Evolutionary conservation across 176 grass and related monocot species (phyloP).

Genomic region (Dactylis glomerata): DNA sequence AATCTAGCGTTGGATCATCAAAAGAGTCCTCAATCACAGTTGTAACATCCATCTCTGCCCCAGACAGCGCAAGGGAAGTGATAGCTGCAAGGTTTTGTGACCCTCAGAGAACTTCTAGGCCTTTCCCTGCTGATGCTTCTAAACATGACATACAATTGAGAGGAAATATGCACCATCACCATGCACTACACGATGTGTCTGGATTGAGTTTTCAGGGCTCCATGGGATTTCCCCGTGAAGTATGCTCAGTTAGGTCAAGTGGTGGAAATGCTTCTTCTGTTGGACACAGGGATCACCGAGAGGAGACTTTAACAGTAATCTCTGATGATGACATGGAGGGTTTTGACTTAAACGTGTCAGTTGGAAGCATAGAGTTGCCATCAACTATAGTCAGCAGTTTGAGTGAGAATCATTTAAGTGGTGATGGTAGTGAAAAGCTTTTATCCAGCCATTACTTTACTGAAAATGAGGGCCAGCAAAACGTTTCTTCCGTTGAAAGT

Average conservation of each 20-base stretch:
- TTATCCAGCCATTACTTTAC: conserved; percentile 33
- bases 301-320: conserved; percentile 22
- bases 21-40: conserved; percentile 58
- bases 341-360: conserved; percentile 54
- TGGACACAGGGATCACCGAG: conserved; percentile 27
- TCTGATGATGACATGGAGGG: conserved; percentile 24
- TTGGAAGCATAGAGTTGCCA: conserved; percentile 49
- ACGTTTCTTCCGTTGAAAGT: conserved; percentile 16
- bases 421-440: conserved; percentile 46
- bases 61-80: conserved; percentile 26
- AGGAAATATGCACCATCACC: conserved; percentile 13
- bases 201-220: conserved; percentile 15
- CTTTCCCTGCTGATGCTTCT: conserved; percentile 17
- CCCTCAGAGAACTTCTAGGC: conserved; percentile 3
- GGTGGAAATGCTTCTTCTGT: conserved; percentile 8
- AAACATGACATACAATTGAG: background rate
- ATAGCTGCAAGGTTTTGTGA: conserved; percentile 18
- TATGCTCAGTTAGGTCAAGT: background rate
- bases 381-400: conserved; percentile 11
- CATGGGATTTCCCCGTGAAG: background rate
- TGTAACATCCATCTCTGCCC: conserved; percentile 21
- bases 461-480: background rate
- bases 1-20: conserved; percentile 43
- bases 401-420: conserved; percentile 12
- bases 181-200: background rate